Evolutionary conservation across 164 flowering plant species (phyloP).

Genomic region (Tetracentron sinense): DNA sequence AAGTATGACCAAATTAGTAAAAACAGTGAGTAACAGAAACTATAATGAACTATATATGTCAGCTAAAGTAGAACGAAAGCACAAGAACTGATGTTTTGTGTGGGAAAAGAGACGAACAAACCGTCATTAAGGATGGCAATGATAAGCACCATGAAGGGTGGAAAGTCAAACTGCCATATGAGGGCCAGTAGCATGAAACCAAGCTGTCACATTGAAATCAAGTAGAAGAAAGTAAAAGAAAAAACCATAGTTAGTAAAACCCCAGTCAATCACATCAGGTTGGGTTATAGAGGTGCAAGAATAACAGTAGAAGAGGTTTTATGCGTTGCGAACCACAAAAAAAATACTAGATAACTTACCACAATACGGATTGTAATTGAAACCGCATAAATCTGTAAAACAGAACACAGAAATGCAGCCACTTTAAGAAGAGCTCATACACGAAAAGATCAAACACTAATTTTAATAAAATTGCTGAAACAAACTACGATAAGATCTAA

Average conservation of each 20-base stretch:
- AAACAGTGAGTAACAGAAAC: not conserved
- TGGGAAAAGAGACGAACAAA: slow-evolving; percentile 17
- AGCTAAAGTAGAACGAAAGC: not conserved
- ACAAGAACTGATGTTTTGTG: not conserved
- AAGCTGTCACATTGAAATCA: slow-evolving; percentile 40
- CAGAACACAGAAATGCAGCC: not conserved
- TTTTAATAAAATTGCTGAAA: not conserved
- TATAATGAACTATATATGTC: not conserved
- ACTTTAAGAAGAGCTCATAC: not conserved
- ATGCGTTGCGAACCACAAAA: not conserved
- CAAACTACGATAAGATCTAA: not conserved
- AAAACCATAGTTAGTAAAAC: not conserved
- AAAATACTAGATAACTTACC: slow-evolving; percentile 39
- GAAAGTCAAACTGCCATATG: slow-evolving; percentile 87
- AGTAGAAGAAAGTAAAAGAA: slow-evolving; percentile 2
- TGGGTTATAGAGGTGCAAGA: not conserved
- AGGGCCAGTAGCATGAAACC: slow-evolving; percentile 87
- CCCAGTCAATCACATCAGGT: not conserved
- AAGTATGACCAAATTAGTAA: not conserved
- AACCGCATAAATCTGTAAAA: slow-evolving; percentile 81
- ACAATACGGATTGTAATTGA: slow-evolving; percentile 93
- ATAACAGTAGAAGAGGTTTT: not conserved
- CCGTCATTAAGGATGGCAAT: slow-evolving; percentile 94
- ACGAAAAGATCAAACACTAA: not conserved
- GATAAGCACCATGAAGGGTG: slow-evolving; percentile 91